Percentiles rank a stretch among this genome's conserved stretches.
Evolutionary conservation across 495 filamentous ascomycete species (phyloP).

Genomic region (Poronia punctata): DNA sequence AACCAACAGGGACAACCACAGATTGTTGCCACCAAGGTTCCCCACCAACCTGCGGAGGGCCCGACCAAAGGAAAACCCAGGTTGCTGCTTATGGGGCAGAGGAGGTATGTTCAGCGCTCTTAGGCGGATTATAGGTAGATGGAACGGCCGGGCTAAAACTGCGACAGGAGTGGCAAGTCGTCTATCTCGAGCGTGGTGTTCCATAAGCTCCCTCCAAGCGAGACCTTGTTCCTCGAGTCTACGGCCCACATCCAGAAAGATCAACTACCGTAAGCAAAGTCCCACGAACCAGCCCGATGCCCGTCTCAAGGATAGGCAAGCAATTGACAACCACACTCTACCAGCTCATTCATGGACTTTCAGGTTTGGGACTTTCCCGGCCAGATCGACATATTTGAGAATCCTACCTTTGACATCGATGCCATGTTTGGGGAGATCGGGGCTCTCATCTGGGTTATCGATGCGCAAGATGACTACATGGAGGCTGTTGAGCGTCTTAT

Average conservation of each 20-base stretch:
- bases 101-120: conserved; percentile 55
- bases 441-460: conserved; percentile 95
- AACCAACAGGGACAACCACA: conserved; percentile 41
- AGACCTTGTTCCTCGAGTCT: conserved; percentile 91
- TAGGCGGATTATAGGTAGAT: background rate
- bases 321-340: background rate
- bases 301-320: too few relatives aligned
- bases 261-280: conserved; percentile 65
- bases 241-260: conserved; percentile 90
- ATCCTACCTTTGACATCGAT: conserved; percentile 75
- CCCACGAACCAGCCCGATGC: too few relatives aligned
- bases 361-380: conserved; percentile 97
- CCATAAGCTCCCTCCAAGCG: conserved; percentile 89
- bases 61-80: conserved; percentile 64
- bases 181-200: conserved; percentile 97
- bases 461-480: conserved; percentile 94
- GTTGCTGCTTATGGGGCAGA: conserved; percentile 89
- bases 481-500: conserved; percentile 83
- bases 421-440: conserved; percentile 90
- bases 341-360: conserved; percentile 96
- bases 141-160: conserved; percentile 9
- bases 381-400: conserved; percentile 80
- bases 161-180: conserved; percentile 82
- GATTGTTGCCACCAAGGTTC: conserved; percentile 31
- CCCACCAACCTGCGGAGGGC: conserved; percentile 32